Evolutionary conservation across 345 rosid species (phyloP), one percentile per base, ranked within the genome.

Genomic region (Lumnitzera littorea): DNA sequence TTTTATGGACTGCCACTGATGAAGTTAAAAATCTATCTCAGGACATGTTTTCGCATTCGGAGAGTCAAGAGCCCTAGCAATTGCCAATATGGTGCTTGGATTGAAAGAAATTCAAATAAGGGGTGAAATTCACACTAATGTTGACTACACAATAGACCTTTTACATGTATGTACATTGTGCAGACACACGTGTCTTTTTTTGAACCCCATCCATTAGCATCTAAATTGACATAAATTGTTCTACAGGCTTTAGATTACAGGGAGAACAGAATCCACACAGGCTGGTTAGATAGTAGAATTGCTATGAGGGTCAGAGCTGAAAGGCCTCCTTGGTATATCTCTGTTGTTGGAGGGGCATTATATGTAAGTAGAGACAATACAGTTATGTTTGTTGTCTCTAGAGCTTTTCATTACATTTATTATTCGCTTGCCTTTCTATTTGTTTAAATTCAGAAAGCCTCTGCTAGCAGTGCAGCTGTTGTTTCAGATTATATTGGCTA

Each of bases 271-370:
- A 95, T 95, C 55, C 99, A 95, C 76, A 91, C 99, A 12, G 99
- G 99, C 66, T 95, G 99, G 99, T 75, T 95, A 84, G 99, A 95
- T 57, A 91, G 99, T 78, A 88, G 97, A 78, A 95, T 95, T 76
- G 97, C 99, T 11, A 90, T 95, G 99, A 88, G 99, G 62, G 99
- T 95, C 70, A 88, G 97, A 80, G 97, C 97, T 24, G 99, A 95
- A 74, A 82, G 99, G 78, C 99, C 97, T 54, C 91, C 97, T 11
- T 95, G 99, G 99, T 91, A 95, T 82, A 95, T 95, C 67, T 95
- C 99, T 59, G 97, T 95, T 72, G 97, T 95, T 58, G 96, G 99
- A 63, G 99, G 99, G 66, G 91, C 97, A 53, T 77, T 95, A 46
- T 95, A 83, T 66, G 99, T 95, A 88, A 84, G 95, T 55, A 48